phyloP scores from a whole-genome alignment of 2,329 filamentous ascomycete genomes.

The Sporothrix euskadiensis region DNA sequence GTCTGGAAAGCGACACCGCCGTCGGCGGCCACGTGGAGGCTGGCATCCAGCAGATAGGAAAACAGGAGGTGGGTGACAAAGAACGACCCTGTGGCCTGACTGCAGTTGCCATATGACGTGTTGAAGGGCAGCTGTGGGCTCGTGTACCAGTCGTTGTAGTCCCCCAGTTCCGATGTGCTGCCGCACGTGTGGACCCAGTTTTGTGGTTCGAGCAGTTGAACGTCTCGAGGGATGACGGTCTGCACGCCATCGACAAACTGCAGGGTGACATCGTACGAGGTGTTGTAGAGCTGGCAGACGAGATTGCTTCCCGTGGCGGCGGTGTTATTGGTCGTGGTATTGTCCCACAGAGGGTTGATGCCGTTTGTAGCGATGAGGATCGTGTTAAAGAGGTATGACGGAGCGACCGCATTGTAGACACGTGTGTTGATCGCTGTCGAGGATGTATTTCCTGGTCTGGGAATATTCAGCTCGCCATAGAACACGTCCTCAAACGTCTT shows the following conservation, averaged over 20 bases:
- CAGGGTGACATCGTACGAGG: constrained; percentile 26
- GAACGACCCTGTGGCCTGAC: neutral
- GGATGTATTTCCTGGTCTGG: neutral
- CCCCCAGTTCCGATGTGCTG: neutral
- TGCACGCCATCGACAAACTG: constrained; percentile 23
- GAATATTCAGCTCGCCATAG: constrained; percentile 25
- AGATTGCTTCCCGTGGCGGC: constrained; percentile 22
- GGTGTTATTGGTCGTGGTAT: neutral
- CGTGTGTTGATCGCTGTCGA: too few relatives aligned
- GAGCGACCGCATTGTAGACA: constrained; percentile 23
- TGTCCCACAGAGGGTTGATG: constrained; percentile 20
- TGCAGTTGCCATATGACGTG: constrained; percentile 17
- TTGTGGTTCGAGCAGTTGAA: constrained; percentile 12
- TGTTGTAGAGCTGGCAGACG: constrained; percentile 31
- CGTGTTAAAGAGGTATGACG: constrained; percentile 26
- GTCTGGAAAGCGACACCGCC: neutral
- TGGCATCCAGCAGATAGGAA: constrained; percentile 12
- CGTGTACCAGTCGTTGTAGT: neutral
- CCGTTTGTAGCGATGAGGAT: constrained; percentile 18
- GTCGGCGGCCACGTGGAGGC: neutral
- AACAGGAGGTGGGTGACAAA: constrained; percentile 26
- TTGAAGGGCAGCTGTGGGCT: neutral
- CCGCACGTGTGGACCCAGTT: constrained; percentile 27
- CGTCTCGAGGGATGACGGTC: constrained; percentile 14
- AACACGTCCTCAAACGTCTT: constrained; percentile 24